Percentiles rank a stretch among this genome's conserved stretches.
These are phyloP conservation scores for Mortierella alpina DNA, from an alignment of 192 early-diverging fungal genomes.

Conservation along the genomic window DNA sequence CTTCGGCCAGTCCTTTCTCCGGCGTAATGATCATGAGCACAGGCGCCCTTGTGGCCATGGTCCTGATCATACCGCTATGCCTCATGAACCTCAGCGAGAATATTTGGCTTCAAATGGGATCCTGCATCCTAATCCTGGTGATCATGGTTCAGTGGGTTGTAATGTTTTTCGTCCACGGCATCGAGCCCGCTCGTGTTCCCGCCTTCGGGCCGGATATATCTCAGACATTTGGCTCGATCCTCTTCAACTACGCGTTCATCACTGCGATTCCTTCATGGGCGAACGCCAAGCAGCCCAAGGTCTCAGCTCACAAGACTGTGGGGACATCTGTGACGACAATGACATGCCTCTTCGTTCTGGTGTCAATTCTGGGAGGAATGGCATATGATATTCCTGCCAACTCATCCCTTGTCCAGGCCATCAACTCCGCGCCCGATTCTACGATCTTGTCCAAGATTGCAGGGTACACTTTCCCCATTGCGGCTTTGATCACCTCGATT, in stretches of 20 bases:
- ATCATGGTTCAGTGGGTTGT: constrained; percentile 72
- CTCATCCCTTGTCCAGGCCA: constrained; percentile 58
- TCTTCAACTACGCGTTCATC: constrained; percentile 79
- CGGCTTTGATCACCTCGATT: constrained; percentile 72
- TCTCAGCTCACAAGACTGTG: constrained; percentile 69
- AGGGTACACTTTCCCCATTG: constrained; percentile 64
- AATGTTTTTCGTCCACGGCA: constrained; percentile 63
- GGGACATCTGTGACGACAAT: constrained; percentile 63
- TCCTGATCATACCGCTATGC: constrained; percentile 68
- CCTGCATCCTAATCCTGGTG: constrained; percentile 61
- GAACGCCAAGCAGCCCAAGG: constrained; percentile 69
- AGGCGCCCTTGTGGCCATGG: constrained; percentile 16
- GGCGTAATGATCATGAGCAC: constrained; percentile 29
- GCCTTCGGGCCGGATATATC: constrained; percentile 61
- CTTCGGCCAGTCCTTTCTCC: constrained; percentile 28
- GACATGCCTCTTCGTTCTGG: constrained; percentile 64
- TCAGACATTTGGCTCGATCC: constrained; percentile 69
- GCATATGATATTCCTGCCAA: constrained; percentile 52
- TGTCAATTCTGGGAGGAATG: constrained; percentile 63
- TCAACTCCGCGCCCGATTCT: constrained; percentile 57
- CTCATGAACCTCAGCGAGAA: constrained; percentile 75
- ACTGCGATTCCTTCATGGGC: constrained; percentile 76
- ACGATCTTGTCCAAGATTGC: constrained; percentile 54
- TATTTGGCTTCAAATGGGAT: constrained; percentile 71
- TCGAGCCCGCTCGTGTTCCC: constrained; percentile 66